Conservation (phyloP, 441 rosid species). For the Corymbia calophylla region DNA sequence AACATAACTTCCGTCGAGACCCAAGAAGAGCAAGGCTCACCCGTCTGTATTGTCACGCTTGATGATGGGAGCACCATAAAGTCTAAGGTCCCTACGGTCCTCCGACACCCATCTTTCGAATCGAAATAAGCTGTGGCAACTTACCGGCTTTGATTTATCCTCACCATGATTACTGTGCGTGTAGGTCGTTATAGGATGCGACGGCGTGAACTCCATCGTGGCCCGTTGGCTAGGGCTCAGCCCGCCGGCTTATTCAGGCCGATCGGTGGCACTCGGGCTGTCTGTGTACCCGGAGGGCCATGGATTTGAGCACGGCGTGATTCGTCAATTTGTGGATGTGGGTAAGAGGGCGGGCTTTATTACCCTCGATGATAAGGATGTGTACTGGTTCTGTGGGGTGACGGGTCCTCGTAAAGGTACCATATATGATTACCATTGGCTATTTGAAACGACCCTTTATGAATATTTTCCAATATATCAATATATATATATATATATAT, state of each 20-base stretch:
- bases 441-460: too few relatives aligned
- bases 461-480: too few relatives aligned
- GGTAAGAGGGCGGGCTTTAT: constrained; percentile 22
- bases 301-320: not conserved
- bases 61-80: constrained; percentile 29
- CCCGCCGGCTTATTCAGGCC: constrained; percentile 17
- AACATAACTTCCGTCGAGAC: constrained; percentile 17
- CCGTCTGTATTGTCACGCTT: constrained; percentile 8
- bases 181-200: constrained; percentile 37
- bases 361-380: constrained; percentile 20
- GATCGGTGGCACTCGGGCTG: constrained; percentile 24
- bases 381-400: constrained; percentile 17
- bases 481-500: too few relatives aligned
- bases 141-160: not conserved
- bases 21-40: not conserved
- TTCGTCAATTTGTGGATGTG: constrained; percentile 13
- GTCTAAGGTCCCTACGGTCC: constrained; percentile 21
- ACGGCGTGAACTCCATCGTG: constrained; percentile 37
- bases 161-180: not conserved
- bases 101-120: not conserved
- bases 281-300: constrained; percentile 24
- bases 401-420: constrained; percentile 2
- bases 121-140: not conserved
- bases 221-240: constrained; percentile 28
- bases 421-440: not conserved